Evolutionary conservation across 1,284 basidiomycete genomes (phyloP), one percentile per base, ranked within the genome.

Genomic region (Exobasidium cylindrosporum): DNA sequence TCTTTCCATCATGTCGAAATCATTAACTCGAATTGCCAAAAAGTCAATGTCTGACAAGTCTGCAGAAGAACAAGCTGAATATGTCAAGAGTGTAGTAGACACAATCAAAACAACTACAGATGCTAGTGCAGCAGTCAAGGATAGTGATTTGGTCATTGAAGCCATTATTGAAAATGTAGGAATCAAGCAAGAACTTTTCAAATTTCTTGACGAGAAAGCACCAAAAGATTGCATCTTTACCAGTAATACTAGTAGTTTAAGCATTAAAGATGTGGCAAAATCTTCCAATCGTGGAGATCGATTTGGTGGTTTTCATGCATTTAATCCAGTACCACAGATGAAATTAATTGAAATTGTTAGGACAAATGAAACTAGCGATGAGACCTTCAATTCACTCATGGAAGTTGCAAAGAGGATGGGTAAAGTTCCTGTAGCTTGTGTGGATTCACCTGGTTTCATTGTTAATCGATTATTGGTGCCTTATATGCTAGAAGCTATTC

Each of bases 81-180:
- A 69, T 47, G 74, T 83, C 60, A 78, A 81, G 60, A 68, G 73
- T 26, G 78, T 84, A 26, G 78, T 85, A 59, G 75, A 77, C 63
- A 83, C 82, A 66, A 83, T 86, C 66, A 74, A 76, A 58, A 79
- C 82, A 2, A 84, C 83, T 4, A 85, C 84, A 7, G 83, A 85
- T 64, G 81, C 83, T 58, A 78, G 67, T 4, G 79, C 82, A 58
- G 84, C 84, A 1, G 84, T 84, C 35, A 67, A 82, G 46, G 63
- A 81, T 4, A 80, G 83, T 2, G 84, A 86, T 72, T 77, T 85
- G 52, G 84, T 86, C 53, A 81, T 86, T 58, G 85, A 86, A 75
- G 85, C 85, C 4, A 85, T 86, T 63, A 84, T 86, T 64, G 85
- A 86, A 71, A 83, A 83, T 66, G 73, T 86, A 58, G 82, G 83